These are phyloP conservation scores for Phaeotremella skinneri DNA, from an alignment of 768 basidiomycete genomes.

Conservation along the genomic window DNA sequence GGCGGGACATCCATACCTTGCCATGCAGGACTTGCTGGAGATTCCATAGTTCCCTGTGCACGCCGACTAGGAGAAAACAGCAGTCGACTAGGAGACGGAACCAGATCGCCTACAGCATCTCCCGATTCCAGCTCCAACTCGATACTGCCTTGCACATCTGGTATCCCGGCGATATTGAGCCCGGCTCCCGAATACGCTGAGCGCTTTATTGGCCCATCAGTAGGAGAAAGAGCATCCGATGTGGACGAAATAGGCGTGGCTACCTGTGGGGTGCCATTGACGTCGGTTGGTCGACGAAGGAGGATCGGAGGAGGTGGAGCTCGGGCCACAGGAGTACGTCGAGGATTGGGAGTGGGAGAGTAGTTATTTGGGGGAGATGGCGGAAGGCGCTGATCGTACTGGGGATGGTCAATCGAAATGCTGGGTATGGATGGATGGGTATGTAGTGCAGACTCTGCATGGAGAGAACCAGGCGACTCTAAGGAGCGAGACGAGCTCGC, in stretches of 20 bases:
- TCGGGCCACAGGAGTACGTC: constrained; percentile 12
- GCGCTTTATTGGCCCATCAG: not conserved
- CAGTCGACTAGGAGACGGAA: constrained; percentile 16
- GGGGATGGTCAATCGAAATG: constrained; percentile 7
- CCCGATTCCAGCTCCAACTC: constrained; percentile 13
- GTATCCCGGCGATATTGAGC: constrained; percentile 23
- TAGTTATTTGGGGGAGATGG: not conserved
- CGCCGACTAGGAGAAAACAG: constrained; percentile 10
- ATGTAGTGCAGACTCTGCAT: too few species aligned
- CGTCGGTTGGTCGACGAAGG: constrained; percentile 31
- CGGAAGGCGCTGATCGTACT: not conserved
- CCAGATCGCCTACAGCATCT: constrained; percentile 19
- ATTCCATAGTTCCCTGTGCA: not conserved
- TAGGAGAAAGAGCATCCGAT: constrained; percentile 4
- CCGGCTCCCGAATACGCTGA: constrained; percentile 9
- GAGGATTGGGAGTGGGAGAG: constrained; percentile 17
- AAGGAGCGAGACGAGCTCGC: too few species aligned
- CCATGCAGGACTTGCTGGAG: constrained; percentile 29
- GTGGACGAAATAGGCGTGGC: constrained; percentile 11
- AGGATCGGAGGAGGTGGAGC: constrained; percentile 40
- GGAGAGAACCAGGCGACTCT: too few species aligned
- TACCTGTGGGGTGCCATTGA: constrained; percentile 7
- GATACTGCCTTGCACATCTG: not conserved
- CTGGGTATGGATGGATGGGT: not conserved
- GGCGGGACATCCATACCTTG: constrained; percentile 19